phyloP scores from a whole-genome alignment of 2,329 filamentous ascomycete species.

The Colletotrichum cordylinicola region DNA sequence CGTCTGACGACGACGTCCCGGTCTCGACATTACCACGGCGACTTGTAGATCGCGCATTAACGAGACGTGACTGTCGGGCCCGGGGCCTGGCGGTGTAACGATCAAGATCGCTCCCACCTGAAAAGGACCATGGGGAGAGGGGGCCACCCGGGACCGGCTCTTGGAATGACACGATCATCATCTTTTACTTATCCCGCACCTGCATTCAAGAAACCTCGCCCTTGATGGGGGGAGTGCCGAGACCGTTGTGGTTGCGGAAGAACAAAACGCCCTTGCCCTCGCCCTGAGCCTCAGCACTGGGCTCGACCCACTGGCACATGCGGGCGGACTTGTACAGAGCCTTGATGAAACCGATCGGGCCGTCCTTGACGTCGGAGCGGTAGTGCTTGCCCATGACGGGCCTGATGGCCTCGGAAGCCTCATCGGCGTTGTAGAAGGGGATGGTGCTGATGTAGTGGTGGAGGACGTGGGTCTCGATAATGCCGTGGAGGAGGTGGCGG shows the following conservation, averaged over 20 bases:
- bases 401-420: slow-evolving; percentile 66
- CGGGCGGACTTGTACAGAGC: slow-evolving; percentile 82
- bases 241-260: slow-evolving; percentile 92
- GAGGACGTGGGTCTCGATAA: slow-evolving; percentile 96
- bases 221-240: slow-evolving; percentile 61
- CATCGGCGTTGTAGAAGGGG: slow-evolving; percentile 76
- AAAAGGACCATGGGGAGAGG: background rate
- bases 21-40: background rate
- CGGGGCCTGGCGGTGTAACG: background rate
- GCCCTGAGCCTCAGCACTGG: slow-evolving; percentile 79
- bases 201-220: slow-evolving; percentile 1
- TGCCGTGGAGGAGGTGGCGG: slow-evolving; percentile 88
- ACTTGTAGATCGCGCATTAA: background rate
- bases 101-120: background rate
- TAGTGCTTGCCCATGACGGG: slow-evolving; percentile 96
- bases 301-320: slow-evolving; percentile 98
- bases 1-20: background rate
- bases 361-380: slow-evolving; percentile 79
- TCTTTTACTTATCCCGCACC: background rate
- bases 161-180: background rate
- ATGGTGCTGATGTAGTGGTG: slow-evolving; percentile 98
- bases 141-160: background rate
- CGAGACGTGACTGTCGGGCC: background rate
- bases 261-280: slow-evolving; percentile 87
- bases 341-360: slow-evolving; percentile 81